Percentiles rank a stretch among this genome's conserved stretches.
These are phyloP conservation scores for Pythium sukuiense DNA, from an alignment of 352 stramenopile genomes.

Conservation along the genomic window DNA sequence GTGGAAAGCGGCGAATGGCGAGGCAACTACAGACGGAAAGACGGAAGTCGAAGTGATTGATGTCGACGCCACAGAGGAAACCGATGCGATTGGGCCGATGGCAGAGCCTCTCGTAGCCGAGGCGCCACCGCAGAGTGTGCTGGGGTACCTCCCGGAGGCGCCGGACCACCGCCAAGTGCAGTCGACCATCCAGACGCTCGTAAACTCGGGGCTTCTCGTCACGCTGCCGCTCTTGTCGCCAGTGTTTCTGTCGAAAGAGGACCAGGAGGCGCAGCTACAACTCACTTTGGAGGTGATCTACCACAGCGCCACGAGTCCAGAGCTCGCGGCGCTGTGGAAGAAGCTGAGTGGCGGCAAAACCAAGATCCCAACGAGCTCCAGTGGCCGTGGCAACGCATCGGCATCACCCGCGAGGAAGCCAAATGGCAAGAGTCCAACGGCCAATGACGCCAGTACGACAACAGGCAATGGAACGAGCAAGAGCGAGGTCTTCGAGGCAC, in stretches of 20 bases:
- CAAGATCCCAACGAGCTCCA: conserved; percentile 3
- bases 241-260: conserved; percentile 29
- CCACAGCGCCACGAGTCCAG: conserved; percentile 42
- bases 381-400: conserved; percentile 5
- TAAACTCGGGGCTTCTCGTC: conserved; percentile 40
- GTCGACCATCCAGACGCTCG: conserved; percentile 38
- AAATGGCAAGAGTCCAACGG: background rate
- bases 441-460: background rate
- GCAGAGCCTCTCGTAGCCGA: background rate
- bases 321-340: conserved; percentile 52
- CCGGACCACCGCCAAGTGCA: conserved; percentile 39
- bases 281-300: conserved; percentile 54
- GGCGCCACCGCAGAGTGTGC: conserved; percentile 1
- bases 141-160: conserved; percentile 11
- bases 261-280: conserved; percentile 26
- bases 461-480: conserved; percentile 34
- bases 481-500: conserved; percentile 35
- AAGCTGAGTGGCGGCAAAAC: conserved; percentile 53
- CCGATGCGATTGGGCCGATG: background rate
- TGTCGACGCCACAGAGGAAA: conserved; percentile 12
- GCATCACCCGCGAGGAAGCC: conserved; percentile 7
- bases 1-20: background rate
- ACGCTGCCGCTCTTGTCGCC: conserved; percentile 32
- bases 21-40: conserved; percentile 1
- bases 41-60: conserved; percentile 1